These are phyloP conservation scores for Paecilomyces variotii DNA, from an alignment of 2,329 filamentous ascomycete genomes.

Conservation along the genomic window DNA sequence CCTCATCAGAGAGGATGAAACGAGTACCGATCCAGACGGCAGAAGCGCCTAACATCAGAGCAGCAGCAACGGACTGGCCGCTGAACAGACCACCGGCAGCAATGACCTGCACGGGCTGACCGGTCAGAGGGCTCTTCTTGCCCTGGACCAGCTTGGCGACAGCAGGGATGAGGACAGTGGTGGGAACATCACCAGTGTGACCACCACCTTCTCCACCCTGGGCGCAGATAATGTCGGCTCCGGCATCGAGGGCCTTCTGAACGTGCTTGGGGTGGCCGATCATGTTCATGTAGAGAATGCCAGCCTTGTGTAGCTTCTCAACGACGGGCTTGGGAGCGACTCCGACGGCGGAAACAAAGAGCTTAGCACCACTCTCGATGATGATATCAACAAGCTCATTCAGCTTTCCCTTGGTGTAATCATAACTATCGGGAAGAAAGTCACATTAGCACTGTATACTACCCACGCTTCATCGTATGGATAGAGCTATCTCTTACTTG, in stretches of 20 bases:
- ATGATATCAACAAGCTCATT: constrained; percentile 82
- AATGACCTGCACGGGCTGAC: constrained; percentile 79
- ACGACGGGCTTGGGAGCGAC: constrained; percentile 84
- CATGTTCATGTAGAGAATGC: constrained; percentile 99
- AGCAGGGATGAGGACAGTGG: constrained; percentile 82
- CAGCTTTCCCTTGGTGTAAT: constrained; percentile 99
- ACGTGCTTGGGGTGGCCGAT: constrained; percentile 99
- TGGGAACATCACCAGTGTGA: constrained; percentile 91
- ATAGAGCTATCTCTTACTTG: constrained; percentile 49
- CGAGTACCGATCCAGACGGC: constrained; percentile 96
- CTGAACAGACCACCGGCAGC: constrained; percentile 93
- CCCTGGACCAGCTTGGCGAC: constrained; percentile 75
- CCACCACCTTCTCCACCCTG: constrained; percentile 97
- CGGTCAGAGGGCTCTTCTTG: constrained; percentile 79
- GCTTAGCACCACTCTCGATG: constrained; percentile 80
- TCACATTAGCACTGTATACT: constrained; percentile 7
- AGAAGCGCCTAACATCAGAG: constrained; percentile 84
- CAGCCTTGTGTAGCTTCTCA: constrained; percentile 77
- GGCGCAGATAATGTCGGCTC: constrained; percentile 93
- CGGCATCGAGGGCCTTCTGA: constrained; percentile 85
- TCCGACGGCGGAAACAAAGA: constrained; percentile 96
- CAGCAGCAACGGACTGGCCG: constrained; percentile 79
- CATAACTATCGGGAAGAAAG: constrained; percentile 58
- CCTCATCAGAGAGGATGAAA: constrained; percentile 90
- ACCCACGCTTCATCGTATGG: neutral